phyloP scores from a whole-genome alignment of 1,139 yeast genomes.

The Yamadazyma trypodendri region DNA sequence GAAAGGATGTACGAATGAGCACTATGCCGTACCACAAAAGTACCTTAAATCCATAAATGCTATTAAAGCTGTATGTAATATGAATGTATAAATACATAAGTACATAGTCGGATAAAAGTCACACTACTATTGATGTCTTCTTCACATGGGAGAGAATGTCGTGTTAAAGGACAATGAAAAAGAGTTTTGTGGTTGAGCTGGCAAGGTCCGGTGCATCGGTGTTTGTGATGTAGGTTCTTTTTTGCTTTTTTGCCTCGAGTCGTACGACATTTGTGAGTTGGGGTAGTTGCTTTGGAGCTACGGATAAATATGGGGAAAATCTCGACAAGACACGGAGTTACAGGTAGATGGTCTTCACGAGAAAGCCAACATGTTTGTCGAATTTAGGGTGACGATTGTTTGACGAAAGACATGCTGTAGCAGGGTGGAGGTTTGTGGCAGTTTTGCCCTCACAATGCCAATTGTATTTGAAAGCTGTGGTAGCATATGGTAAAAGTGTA shows the following conservation, averaged over 20 bases:
- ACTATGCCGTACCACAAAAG: no score
- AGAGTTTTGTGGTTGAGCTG: no score
- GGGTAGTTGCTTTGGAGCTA: neutral
- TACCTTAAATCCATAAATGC: no score
- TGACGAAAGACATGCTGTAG: neutral
- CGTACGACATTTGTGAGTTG: neutral
- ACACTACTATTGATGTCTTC: no score
- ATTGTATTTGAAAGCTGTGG: neutral
- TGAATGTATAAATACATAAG: no score
- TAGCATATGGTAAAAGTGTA: neutral
- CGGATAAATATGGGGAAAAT: conserved; percentile 1
- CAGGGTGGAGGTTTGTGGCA: neutral
- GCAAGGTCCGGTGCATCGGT: neutral
- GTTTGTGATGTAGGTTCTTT: neutral
- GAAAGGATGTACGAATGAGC: no score
- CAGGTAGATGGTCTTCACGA: no score
- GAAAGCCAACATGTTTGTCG: neutral
- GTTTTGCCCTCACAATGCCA: no score
- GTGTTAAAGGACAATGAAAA: no score
- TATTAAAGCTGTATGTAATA: no score
- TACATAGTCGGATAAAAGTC: no score
- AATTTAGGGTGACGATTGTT: neutral
- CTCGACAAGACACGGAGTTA: neutral
- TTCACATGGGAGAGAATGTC: no score
- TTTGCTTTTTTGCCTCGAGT: neutral